Evolutionary conservation across 306 rosid genomes (phyloP), one percentile per base, ranked within the genome.

Genomic region (Cicer pinnatifidum): DNA sequence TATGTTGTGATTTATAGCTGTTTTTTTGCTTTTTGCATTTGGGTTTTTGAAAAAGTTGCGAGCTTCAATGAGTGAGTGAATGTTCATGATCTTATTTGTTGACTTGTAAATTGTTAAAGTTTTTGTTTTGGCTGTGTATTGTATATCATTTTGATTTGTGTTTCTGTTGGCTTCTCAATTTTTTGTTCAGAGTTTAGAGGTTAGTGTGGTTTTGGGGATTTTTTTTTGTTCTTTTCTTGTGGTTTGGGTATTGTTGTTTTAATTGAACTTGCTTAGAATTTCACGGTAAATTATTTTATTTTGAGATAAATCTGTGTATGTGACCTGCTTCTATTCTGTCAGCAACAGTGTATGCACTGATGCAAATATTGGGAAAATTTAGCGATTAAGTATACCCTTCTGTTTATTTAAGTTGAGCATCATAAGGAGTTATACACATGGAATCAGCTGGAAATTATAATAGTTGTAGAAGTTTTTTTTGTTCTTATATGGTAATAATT

Each of bases 1-100:
- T 92, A 90, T 69, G 85, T 47, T 48, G 9, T 13, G 0, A 67
- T 62, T 60, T 53, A 57, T 15, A 53, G 3, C 39, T 16, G 0
- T 48, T 9, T 10, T 54, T 16, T 64, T 7, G 3, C 0, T 37
- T 44, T 75, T 33, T 75, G 69, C 69, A 75, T 66, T 66, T 50
- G 33, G 74, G 77, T 51, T 83, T 66, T 44, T 67, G 33, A 66
- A 6, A 50, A 73, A 62, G 71, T 47, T 77, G 8, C 16, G 8
- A 11, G 9, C 78, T 80, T 77, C 5, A 20, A 33, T 8, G 3
- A 54, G 33, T 54, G 69, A 60, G 61, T 48, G 40, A 53, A 0
- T 13, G 1, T 53, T 58, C 73, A 4, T 58, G 48, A 44, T 28
- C 79, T 57, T 33, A 4, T 58, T 79, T 45, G 15, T 52, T 40